Conservation (phyloP, 306 rosid species). For the Canavalia ensiformis region DNA sequence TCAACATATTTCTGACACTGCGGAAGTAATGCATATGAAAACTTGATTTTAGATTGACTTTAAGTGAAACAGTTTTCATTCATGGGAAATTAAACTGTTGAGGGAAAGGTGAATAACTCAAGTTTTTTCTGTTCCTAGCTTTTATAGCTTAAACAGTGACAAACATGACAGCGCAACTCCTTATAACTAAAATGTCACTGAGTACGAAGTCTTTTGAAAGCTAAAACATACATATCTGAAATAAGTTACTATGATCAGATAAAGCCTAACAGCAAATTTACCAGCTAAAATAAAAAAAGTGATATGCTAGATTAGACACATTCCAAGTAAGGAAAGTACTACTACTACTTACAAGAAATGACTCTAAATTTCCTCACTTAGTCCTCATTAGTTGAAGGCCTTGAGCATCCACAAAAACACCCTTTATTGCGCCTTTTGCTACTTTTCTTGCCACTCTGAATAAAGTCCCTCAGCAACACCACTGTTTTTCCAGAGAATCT, state of each 20-base stretch:
- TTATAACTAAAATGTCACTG: conserved; percentile 33
- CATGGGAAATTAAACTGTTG: conserved; percentile 1
- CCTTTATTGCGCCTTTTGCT: conserved; percentile 64
- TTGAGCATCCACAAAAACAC: conserved; percentile 77
- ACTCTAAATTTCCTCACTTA: conserved; percentile 51
- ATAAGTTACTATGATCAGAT: conserved; percentile 49
- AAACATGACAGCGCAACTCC: conserved; percentile 41
- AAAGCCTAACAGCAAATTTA: conserved; percentile 43
- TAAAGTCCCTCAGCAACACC: conserved; percentile 77
- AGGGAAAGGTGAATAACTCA: conserved; percentile 25
- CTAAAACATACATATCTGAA: conserved; percentile 49
- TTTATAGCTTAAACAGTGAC: conserved; percentile 31
- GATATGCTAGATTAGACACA: conserved; percentile 53
- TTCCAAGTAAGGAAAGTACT: conserved; percentile 39
- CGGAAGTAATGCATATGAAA: neutral
- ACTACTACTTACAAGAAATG: conserved; percentile 44
- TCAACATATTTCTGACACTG: neutral
- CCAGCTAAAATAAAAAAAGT: conserved; percentile 48
- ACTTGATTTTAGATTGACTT: neutral
- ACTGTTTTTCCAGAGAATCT: conserved; percentile 76
- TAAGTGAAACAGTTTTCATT: conserved; percentile 4
- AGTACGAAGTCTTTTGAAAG: conserved; percentile 37
- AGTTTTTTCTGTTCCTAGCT: conserved; percentile 16
- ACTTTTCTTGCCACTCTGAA: conserved; percentile 66
- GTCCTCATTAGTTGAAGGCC: conserved; percentile 72